Base-by-base conservation (phyloP, 2,329 filamentous ascomycete species). In the Fusarium sp. region DNA sequence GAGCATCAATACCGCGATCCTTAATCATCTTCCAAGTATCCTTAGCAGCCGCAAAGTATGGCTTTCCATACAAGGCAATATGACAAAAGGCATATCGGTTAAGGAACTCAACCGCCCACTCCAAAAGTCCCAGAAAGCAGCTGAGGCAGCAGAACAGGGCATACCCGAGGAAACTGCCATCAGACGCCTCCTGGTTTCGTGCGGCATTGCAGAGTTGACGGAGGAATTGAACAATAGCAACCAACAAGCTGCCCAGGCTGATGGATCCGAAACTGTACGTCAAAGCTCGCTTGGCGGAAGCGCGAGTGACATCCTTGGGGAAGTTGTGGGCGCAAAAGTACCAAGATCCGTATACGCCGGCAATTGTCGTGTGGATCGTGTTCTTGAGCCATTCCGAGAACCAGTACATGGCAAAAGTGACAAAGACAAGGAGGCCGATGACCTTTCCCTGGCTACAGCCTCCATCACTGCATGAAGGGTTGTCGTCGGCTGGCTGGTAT, bases 201-300 rank as follows among this genome's bases (percentile, higher is more conserved):
- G 91, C 93, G n/a, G 95, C 84, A 0, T 91, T 93, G 81, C 91
- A 94, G 1, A 93, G 78, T 78, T 97, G 93, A 6, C 93, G 88
- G 16, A 97, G 80, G 74, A 92, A 89, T 76, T 97, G 93, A 80
- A 98, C 90, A 54, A 97, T 88, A 27, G 94, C 93, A 13, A 97
- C 91, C 4, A 97, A 78, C 69, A 98, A 79, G 73, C 92, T 96
- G 4, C 95, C 95, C 11, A 97, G 83, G 69, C 90, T 91, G 79
- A 98, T 96, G 70, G 92, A 96, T 14, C 95, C 95, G 65, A 97
- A 97, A 72, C 91, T 96, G 82, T 96, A 96, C 1, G 95, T 97
- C 67, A 96, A 83, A 1, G 93, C 88, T 13, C 95, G 89, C 73
- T 87, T 90, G 69, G 96, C 86, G 0, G 95, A 92, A n/a, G 93